phyloP scores from a whole-genome alignment of 78 protist species.

The Kipferlia bialata region DNA sequence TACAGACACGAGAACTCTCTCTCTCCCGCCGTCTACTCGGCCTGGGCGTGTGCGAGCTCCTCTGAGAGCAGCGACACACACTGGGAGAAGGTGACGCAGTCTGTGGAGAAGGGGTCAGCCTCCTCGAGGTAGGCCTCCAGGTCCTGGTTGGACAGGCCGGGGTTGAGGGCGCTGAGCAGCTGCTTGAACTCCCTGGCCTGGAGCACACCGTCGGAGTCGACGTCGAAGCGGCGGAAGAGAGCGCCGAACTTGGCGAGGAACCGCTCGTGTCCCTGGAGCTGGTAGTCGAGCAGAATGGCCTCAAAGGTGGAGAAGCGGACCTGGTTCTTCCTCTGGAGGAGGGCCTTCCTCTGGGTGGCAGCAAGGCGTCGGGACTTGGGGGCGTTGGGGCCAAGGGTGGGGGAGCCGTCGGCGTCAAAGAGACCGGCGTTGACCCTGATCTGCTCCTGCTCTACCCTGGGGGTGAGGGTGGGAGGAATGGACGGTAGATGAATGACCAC shows the following conservation, averaged over 20 bases:
- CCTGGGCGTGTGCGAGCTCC: no score
- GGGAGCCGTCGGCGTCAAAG: background rate
- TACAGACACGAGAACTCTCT: no score
- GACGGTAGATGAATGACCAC: background rate
- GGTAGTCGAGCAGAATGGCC: slow-evolving; percentile 29
- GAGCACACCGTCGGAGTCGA: slow-evolving; percentile 23
- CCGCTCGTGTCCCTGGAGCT: slow-evolving; percentile 38
- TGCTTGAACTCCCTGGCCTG: slow-evolving; percentile 9
- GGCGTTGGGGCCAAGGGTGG: background rate
- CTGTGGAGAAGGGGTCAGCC: background rate
- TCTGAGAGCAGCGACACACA: background rate
- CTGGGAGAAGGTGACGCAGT: background rate
- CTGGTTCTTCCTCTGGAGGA: background rate
- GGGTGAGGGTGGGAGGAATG: no score
- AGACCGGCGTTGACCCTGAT: background rate
- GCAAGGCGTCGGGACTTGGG: background rate
- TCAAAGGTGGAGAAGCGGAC: slow-evolving; percentile 16
- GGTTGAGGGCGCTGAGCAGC: slow-evolving; percentile 12
- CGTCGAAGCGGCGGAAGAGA: slow-evolving; percentile 24
- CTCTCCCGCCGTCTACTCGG: no score
- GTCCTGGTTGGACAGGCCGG: background rate
- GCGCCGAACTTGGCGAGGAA: slow-evolving; percentile 24
- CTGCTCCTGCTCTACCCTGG: background rate
- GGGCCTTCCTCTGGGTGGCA: background rate
- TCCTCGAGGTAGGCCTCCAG: background rate